A percentile compares a stretch with the other conserved stretches of the same genome.
phyloP scores from a whole-genome alignment of 495 filamentous ascomycete genomes.

The Emericellopsis terricola region DNA sequence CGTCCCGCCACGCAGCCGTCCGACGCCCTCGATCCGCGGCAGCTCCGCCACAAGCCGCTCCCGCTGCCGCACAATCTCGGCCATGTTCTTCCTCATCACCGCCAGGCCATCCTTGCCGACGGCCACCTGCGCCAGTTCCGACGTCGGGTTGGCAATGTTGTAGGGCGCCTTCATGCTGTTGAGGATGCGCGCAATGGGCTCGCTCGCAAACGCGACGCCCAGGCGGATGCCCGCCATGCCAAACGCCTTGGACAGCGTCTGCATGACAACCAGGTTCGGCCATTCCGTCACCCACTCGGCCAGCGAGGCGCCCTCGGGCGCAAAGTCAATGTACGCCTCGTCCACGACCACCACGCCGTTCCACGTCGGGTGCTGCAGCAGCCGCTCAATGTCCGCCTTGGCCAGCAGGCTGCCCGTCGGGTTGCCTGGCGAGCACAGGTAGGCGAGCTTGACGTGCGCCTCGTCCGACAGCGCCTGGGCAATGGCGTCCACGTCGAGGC shows the following conservation, averaged over 20 bases:
- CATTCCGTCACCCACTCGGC: constrained; percentile 88
- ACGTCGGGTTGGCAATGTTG: constrained; percentile 76
- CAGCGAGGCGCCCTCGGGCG: constrained; percentile 44
- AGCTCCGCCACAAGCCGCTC: constrained; percentile 56
- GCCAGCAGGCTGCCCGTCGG: constrained; percentile 64
- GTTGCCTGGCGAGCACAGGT: constrained; percentile 89
- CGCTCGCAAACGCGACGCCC: constrained; percentile 43
- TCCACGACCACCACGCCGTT: constrained; percentile 89
- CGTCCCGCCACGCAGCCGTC: constrained; percentile 59
- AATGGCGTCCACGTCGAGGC: constrained; percentile 51
- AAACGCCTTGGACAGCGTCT: constrained; percentile 91
- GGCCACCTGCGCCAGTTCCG: constrained; percentile 58
- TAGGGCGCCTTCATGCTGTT: constrained; percentile 94
- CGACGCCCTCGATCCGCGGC: constrained; percentile 59
- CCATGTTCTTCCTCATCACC: constrained; percentile 51
- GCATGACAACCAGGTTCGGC: constrained; percentile 97
- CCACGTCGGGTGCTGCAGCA: constrained; percentile 82
- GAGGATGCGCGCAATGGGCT: constrained; percentile 45
- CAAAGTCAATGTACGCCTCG: constrained; percentile 95
- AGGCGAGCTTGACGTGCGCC: constrained; percentile 62
- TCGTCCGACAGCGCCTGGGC: constrained; percentile 41
- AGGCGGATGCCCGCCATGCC: constrained; percentile 83
- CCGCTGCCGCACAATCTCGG: constrained; percentile 54
- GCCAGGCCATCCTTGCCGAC: constrained; percentile 43
- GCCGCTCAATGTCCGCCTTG: constrained; percentile 52